Conservation (phyloP, 176 grass and related monocot species). For the Alloteropsis semialata region DNA sequence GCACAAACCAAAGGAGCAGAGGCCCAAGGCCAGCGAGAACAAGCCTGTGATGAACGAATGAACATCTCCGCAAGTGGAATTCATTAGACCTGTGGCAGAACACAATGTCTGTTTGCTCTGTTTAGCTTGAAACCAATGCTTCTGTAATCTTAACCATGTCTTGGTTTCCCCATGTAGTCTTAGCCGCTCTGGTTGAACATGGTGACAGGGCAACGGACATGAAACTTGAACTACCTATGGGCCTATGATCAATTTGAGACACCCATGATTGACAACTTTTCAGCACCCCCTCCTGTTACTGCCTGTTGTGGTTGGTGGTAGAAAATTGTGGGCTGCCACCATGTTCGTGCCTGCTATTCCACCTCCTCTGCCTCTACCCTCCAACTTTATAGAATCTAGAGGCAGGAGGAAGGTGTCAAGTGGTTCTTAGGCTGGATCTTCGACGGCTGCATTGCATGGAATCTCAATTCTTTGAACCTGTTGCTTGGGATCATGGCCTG, state of each 20-base stretch:
- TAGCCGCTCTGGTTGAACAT: neutral
- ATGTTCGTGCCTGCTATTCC: conserved; percentile 22
- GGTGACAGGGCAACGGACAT: conserved; percentile 1
- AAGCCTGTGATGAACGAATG: conserved; percentile 83
- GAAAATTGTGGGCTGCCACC: conserved; percentile 22
- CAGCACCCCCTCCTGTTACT: neutral
- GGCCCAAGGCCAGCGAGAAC: conserved; percentile 69
- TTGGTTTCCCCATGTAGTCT: neutral
- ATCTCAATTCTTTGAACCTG: no score
- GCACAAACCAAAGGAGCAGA: conserved; percentile 74
- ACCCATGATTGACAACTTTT: conserved; percentile 37
- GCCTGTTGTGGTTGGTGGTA: conserved; percentile 10
- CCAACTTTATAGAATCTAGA: conserved; percentile 2
- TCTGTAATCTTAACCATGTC: neutral
- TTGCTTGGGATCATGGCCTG: neutral
- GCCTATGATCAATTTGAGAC: conserved; percentile 10
- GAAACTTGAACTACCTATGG: conserved; percentile 21
- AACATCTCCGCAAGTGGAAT: neutral
- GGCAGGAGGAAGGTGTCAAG: conserved; percentile 12
- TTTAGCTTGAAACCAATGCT: conserved; percentile 1
- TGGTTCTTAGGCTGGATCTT: neutral
- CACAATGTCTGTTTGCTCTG: neutral
- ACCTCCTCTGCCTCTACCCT: neutral
- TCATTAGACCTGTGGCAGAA: neutral
- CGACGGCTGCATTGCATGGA: neutral